Evolutionary conservation across 2,329 filamentous ascomycete genomes (phyloP).

Genomic region (Diaporthe destruens): DNA sequence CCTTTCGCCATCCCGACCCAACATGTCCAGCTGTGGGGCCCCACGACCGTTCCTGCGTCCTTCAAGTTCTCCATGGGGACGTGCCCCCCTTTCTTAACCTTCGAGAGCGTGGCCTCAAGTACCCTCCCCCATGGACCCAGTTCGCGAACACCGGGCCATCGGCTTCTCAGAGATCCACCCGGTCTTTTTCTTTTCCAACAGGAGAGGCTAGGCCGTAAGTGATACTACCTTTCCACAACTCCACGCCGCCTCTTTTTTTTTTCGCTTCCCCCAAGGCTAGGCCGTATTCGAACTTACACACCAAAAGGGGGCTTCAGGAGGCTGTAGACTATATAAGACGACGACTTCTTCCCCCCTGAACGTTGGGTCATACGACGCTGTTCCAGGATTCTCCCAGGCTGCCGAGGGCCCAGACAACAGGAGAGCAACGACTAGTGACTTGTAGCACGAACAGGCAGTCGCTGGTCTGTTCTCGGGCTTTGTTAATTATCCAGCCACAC

Average conservation of each 20-base stretch:
- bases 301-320: conserved; percentile 16
- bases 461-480: neutral
- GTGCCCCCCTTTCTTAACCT: neutral
- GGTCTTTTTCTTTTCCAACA: neutral
- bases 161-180: neutral
- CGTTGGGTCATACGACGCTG: neutral
- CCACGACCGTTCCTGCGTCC: neutral
- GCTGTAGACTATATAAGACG: conserved; percentile 10
- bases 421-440: neutral
- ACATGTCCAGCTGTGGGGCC: conserved; percentile 16
- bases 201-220: neutral
- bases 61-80: conserved; percentile 26
- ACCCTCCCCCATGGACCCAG: neutral
- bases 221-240: neutral
- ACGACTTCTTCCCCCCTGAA: neutral
- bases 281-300: neutral
- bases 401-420: too few relatives aligned
- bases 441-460: too few relatives aligned
- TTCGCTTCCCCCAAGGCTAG: neutral
- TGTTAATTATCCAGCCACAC: neutral
- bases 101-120: conserved; percentile 24
- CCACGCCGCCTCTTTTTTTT: neutral
- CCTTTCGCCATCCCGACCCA: neutral
- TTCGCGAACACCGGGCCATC: conserved; percentile 22
- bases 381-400: neutral